Percentiles rank a stretch among this genome's conserved stretches.
These are phyloP conservation scores for Candida coleopterorum DNA, from an alignment of 805 yeast species.

Conservation along the genomic window DNA sequence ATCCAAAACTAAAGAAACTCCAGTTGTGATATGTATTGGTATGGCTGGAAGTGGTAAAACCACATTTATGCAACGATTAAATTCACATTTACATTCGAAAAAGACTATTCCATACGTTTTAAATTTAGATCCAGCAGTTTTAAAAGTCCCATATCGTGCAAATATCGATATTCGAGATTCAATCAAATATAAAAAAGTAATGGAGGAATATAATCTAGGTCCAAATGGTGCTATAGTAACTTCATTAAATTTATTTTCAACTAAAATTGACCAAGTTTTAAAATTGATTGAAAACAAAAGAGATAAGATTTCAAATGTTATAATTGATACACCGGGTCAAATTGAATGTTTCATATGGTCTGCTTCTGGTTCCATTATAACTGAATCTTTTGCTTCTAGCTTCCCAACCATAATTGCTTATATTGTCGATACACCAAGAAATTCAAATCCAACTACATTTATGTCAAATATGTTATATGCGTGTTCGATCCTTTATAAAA, in stretches of 20 bases:
- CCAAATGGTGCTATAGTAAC: constrained; percentile 99
- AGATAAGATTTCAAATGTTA: constrained; percentile 55
- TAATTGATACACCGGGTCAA: constrained; percentile 97
- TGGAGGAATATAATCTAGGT: constrained; percentile 92
- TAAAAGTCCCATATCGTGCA: constrained; percentile 88
- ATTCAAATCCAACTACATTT: constrained; percentile 91
- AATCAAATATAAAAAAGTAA: constrained; percentile 89
- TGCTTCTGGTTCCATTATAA: constrained; percentile 93
- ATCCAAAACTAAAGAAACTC: constrained; percentile 15
- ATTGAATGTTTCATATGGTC: constrained; percentile 98
- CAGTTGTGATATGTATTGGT: constrained; percentile 44
- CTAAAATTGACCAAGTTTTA: constrained; percentile 95
- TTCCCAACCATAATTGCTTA: constrained; percentile 96
- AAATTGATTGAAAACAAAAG: constrained; percentile 76
- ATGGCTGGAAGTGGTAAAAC: constrained; percentile 84
- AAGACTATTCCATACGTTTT: constrained; percentile 83
- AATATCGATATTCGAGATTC: constrained; percentile 96
- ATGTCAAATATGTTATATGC: constrained; percentile 98
- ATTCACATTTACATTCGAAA: constrained; percentile 76
- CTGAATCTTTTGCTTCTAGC: constrained; percentile 93
- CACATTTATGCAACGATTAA: constrained; percentile 92
- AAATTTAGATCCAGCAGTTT: constrained; percentile 94
- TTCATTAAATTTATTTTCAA: constrained; percentile 82
- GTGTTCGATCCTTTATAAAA: constrained; percentile 92
- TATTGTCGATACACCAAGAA: constrained; percentile 94